These are phyloP conservation scores for Rhizoctonia solani DNA, from an alignment of 1,284 basidiomycete genomes.

Conservation along the genomic window DNA sequence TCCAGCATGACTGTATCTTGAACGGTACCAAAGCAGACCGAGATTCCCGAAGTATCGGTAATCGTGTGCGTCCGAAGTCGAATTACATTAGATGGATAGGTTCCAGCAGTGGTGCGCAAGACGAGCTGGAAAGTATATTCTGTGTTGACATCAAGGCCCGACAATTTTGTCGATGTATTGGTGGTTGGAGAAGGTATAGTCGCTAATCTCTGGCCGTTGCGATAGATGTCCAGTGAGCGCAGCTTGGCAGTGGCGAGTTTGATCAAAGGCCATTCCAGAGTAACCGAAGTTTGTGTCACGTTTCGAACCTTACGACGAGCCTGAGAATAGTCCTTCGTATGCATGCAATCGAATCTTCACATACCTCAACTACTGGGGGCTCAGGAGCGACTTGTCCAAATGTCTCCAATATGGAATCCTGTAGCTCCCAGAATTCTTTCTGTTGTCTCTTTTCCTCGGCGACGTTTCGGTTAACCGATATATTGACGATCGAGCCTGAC, in stretches of 20 bases:
- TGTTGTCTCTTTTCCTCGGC: slow-evolving; percentile 81
- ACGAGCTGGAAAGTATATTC: slow-evolving; percentile 93
- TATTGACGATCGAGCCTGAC: slow-evolving; percentile 95
- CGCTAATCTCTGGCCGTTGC: slow-evolving; percentile 85
- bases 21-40: slow-evolving; percentile 88
- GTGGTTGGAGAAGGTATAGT: slow-evolving; percentile 77
- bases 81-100: slow-evolving; percentile 80
- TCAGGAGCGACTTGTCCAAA: slow-evolving; percentile 74
- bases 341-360: slow-evolving; percentile 38
- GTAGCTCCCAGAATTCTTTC: slow-evolving; percentile 78
- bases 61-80: slow-evolving; percentile 89
- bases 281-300: slow-evolving; percentile 92
- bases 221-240: slow-evolving; percentile 86
- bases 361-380: slow-evolving; percentile 71
- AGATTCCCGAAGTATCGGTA: slow-evolving; percentile 89
- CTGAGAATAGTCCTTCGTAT: too few species aligned
- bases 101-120: slow-evolving; percentile 86
- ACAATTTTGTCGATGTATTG: slow-evolving; percentile 88
- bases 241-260: slow-evolving; percentile 83
- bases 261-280: slow-evolving; percentile 88
- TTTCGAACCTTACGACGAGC: too few species aligned
- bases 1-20: slow-evolving; percentile 75
- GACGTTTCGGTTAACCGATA: slow-evolving; percentile 84
- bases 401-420: slow-evolving; percentile 73
- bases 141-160: slow-evolving; percentile 83